Evolutionary conservation across 768 basidiomycete species (phyloP).

Genomic region (Lactarius psammicola): DNA sequence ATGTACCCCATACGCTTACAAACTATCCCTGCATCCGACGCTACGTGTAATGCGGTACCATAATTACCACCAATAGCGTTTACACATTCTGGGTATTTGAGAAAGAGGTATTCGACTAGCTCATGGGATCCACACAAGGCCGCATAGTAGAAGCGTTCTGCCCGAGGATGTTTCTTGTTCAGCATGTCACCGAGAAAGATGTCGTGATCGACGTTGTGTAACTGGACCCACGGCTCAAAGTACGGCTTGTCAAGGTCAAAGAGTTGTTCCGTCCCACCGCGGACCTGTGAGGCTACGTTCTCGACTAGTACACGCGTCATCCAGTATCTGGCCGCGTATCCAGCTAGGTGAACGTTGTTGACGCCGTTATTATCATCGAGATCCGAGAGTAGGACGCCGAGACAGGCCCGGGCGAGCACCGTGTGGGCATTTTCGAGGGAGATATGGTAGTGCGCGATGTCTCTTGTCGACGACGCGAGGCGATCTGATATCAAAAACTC

Average conservation of each 20-base stretch:
- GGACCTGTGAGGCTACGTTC: background rate
- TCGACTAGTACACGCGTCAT: background rate
- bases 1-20: too few species aligned
- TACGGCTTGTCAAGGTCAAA: background rate
- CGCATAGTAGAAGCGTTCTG: background rate
- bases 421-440: background rate
- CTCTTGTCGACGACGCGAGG: background rate
- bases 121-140: background rate
- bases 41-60: background rate
- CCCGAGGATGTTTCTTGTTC: background rate
- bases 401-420: background rate
- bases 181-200: too few species aligned
- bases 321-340: background rate
- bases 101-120: background rate
- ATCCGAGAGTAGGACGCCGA: background rate
- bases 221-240: background rate
- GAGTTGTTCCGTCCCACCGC: background rate
- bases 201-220: background rate
- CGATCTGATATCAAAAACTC: constrained; percentile 1
- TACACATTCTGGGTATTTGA: background rate
- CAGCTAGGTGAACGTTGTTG: background rate
- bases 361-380: background rate
- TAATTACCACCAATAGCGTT: background rate
- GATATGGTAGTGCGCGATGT: background rate
- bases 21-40: too few species aligned